Evolutionary conservation across 1,284 basidiomycete species (phyloP).

Genomic region (Irpex rosettiformis): DNA sequence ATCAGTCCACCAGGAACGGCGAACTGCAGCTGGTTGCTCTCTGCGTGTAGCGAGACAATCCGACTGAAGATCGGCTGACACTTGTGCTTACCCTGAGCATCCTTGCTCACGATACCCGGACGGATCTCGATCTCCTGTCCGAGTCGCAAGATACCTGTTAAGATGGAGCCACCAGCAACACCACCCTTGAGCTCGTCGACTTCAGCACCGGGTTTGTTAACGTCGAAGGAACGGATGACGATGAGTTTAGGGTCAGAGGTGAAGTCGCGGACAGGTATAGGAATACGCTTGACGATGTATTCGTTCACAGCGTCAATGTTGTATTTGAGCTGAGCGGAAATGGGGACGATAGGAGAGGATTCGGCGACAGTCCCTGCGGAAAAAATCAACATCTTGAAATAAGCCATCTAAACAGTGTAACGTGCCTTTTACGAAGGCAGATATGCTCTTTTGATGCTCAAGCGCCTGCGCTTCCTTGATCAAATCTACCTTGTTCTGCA

Average conservation of each 20-base stretch:
- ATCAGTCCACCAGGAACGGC: constrained; percentile 98
- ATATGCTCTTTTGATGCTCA: constrained; percentile 92
- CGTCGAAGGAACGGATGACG: constrained; percentile 99
- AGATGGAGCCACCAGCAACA: constrained; percentile 95
- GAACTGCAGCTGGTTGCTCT: constrained; percentile 92
- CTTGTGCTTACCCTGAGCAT: constrained; percentile 84
- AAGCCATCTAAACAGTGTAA: neutral
- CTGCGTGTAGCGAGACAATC: constrained; percentile 91
- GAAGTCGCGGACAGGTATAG: constrained; percentile 93
- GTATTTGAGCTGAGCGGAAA: constrained; percentile 97
- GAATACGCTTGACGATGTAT: constrained; percentile 96
- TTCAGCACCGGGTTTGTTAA: constrained; percentile 98
- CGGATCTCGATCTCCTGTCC: constrained; percentile 97
- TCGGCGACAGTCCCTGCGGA: constrained; percentile 91
- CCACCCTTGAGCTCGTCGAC: constrained; percentile 98
- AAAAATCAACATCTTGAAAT: neutral
- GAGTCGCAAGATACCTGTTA: constrained; percentile 88
- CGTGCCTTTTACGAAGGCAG: constrained; percentile 87
- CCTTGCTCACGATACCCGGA: constrained; percentile 96
- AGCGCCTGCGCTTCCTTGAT: constrained; percentile 90
- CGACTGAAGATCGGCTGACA: constrained; percentile 93
- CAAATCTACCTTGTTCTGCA: constrained; percentile 97
- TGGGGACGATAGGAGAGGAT: constrained; percentile 95
- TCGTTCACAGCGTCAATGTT: constrained; percentile 99
- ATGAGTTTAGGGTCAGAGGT: constrained; percentile 89